A percentile compares a stretch with the other conserved stretches of the same genome.
Conservation (phyloP, 2,329 filamentous ascomycete species). For the Aschersonia sp. region DNA sequence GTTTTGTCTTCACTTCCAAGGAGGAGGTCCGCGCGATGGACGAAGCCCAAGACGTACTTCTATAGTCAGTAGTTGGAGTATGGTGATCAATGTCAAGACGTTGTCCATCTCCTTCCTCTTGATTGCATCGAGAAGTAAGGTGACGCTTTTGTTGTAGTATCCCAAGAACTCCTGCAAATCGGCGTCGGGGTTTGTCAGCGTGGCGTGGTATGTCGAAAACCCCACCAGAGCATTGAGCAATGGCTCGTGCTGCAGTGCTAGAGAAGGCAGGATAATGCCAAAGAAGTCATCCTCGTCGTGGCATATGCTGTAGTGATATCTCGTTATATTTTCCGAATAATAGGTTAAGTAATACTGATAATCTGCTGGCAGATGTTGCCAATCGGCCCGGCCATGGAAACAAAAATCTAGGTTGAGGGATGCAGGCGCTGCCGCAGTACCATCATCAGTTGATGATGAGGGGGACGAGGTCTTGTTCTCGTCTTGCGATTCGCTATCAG, state of each 20-base stretch:
- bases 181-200: conserved; percentile 53
- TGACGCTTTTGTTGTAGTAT: conserved; percentile 84
- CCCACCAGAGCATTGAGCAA: conserved; percentile 76
- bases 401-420: conserved; percentile 11
- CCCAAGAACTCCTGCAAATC: conserved; percentile 69
- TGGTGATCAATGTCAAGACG: conserved; percentile 66
- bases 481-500: conserved; percentile 38
- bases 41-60: conserved; percentile 45
- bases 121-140: conserved; percentile 56
- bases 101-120: conserved; percentile 56
- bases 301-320: conserved; percentile 71
- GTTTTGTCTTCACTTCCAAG: not conserved
- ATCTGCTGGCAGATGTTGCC: conserved; percentile 49
- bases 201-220: conserved; percentile 78
- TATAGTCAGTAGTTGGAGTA: conserved; percentile 82
- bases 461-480: conserved; percentile 36
- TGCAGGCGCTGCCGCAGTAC: conserved; percentile 12
- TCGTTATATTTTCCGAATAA: conserved; percentile 61
- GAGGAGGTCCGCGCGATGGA: not conserved
- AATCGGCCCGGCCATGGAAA: conserved; percentile 24
- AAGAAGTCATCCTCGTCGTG: conserved; percentile 62
- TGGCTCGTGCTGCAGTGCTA: conserved; percentile 61
- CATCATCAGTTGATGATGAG: conserved; percentile 28
- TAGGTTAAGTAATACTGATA: conserved; percentile 67
- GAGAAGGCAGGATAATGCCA: conserved; percentile 50